Base-by-base conservation (phyloP, 495 filamentous ascomycete genomes). In the Lasiosphaeria ovina region DNA sequence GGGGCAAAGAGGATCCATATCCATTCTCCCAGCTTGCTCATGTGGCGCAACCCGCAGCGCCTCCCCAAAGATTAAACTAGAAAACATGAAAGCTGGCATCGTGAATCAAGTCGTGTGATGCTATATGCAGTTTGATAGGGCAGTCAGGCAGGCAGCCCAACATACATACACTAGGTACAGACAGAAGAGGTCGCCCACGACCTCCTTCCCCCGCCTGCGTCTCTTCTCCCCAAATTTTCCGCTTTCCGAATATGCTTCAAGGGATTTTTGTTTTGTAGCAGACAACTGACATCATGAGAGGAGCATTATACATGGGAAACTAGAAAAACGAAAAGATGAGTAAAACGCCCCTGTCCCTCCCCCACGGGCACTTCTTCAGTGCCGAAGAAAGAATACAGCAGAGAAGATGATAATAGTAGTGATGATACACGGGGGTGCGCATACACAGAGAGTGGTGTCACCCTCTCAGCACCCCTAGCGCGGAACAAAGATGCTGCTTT, bases 231-330 rank as follows among this genome's bases (percentile, higher is more conserved):
- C 24, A 24, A 47, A 14, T 47, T 47, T 47, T n/a, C 44, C 8
- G 8, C 12, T 47, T 47, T 47, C 44, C 44, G 44, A 47, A 47
- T 47, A 47, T 47, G 44, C 44, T 47, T 47, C 16, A n/a, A 24
- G 24, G 2, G 24, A 24, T 24, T 24, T 24, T 24, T 24, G 24
- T 24, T 47, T 47, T 60, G 66, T 50, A 61, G 50, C 55, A 57
- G 58, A 66, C 60, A 64, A 68, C 69, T 59, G 56, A 65, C 58
- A 69, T 79, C 76, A 65, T 79, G 77, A 79, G 77, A 73, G 77
- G 77, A 79, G 77, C 75, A 77, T 76, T 78, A 77, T 76, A 76
- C 76, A 76, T 69, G 65, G 69, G 24, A 24, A 24, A 65, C 63
- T 48, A 59, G 45, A 62, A 51, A 24, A 24, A 24, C 24, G 24